These are phyloP conservation scores for Hymenoscyphus albidus DNA, from an alignment of 2,329 filamentous ascomycete species.

Conservation along the genomic window DNA sequence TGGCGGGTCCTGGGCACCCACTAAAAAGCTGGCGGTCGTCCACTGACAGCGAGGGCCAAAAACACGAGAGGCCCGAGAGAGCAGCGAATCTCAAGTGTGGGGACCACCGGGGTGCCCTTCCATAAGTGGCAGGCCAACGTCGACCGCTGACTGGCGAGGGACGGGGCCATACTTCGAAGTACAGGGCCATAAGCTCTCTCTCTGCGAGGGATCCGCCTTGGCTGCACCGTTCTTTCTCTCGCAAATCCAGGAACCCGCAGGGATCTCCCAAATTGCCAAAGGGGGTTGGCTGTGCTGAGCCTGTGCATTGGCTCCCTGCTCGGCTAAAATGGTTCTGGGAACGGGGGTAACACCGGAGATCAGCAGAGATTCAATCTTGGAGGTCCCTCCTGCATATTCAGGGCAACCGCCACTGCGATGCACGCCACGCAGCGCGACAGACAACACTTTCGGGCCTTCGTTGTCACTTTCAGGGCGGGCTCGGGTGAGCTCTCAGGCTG, in stretches of 20 bases:
- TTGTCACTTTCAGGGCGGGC: not conserved
- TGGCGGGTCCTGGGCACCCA: not conserved
- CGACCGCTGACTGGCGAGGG: not conserved
- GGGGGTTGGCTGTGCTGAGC: not conserved
- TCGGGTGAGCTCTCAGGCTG: not conserved
- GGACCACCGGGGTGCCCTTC: not conserved
- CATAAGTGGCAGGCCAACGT: not conserved
- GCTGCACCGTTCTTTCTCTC: not conserved
- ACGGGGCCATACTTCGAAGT: not conserved
- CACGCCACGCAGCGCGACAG: not conserved
- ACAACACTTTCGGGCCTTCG: not conserved
- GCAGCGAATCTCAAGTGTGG: not conserved
- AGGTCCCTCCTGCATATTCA: not conserved
- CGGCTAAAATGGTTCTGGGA: not conserved
- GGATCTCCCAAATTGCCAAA: not conserved
- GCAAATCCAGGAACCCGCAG: conserved; percentile 1
- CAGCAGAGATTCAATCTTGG: not conserved
- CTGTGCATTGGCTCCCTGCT: not conserved
- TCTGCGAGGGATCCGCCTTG: not conserved
- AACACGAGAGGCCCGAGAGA: not conserved
- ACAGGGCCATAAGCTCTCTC: not conserved
- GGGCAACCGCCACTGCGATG: not conserved
- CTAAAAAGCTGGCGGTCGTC: not conserved
- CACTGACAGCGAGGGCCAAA: not conserved
- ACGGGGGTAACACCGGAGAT: not conserved